Percentiles rank a stretch among this genome's conserved stretches.
Evolutionary conservation across 1,284 basidiomycete species (phyloP).

Genomic region (Cryptococcus neoformans): DNA sequence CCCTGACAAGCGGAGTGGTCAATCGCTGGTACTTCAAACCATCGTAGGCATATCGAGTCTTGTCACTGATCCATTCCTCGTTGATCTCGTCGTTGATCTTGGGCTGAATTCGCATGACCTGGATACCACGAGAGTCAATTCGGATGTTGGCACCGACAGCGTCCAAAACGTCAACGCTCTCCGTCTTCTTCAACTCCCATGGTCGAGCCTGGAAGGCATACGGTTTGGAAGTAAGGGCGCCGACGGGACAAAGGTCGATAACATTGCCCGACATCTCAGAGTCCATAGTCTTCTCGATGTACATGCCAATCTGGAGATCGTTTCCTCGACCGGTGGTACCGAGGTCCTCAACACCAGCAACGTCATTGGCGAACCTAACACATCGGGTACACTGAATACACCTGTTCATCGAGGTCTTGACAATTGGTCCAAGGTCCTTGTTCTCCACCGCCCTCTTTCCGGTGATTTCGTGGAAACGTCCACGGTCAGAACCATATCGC

Average conservation of each 20-base stretch:
- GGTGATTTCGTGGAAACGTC: constrained; percentile 95
- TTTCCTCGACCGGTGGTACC: constrained; percentile 97
- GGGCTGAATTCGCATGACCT: constrained; percentile 97
- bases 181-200: constrained; percentile 99
- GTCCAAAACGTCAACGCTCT: constrained; percentile 96
- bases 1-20: constrained; percentile 86
- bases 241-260: constrained; percentile 92
- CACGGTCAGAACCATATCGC: constrained; percentile 97
- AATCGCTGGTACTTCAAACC: constrained; percentile 94
- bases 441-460: constrained; percentile 98
- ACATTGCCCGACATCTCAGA: constrained; percentile 98
- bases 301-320: constrained; percentile 98
- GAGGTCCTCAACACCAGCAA: constrained; percentile 96
- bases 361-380: constrained; percentile 98
- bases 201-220: constrained; percentile 96
- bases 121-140: constrained; percentile 90
- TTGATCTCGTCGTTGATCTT: constrained; percentile 97
- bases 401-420: constrained; percentile 99
- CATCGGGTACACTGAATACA: constrained; percentile 99
- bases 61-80: constrained; percentile 99
- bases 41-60: constrained; percentile 95
- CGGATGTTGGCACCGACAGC: constrained; percentile 98
- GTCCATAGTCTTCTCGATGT: constrained; percentile 96
- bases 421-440: constrained; percentile 96
- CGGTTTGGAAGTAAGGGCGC: constrained; percentile 96